A percentile compares a stretch with the other conserved stretches of the same genome.
Conservation (phyloP, 352 stramenopile species). For the Peronospora destructor region DNA sequence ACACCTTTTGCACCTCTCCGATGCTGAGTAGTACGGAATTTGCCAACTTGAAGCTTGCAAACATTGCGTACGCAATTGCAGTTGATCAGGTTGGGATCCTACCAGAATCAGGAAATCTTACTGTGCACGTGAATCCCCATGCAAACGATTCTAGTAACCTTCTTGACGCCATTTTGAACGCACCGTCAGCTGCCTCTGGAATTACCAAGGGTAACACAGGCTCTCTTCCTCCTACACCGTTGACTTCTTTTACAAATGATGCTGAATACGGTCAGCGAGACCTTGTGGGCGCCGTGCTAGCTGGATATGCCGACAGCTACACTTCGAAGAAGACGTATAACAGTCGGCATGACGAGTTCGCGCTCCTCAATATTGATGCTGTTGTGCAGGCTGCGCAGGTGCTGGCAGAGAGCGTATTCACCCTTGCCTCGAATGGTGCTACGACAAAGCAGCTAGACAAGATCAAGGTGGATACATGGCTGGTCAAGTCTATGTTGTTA, state of each 20-base stretch:
- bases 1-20: slow-evolving; percentile 60
- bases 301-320: slow-evolving; percentile 61
- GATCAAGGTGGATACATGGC: slow-evolving; percentile 47
- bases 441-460: slow-evolving; percentile 32
- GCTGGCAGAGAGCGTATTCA: slow-evolving; percentile 65
- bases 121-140: slow-evolving; percentile 64
- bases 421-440: slow-evolving; percentile 43
- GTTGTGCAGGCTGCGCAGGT: slow-evolving; percentile 62
- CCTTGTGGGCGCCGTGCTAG: slow-evolving; percentile 57
- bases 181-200: slow-evolving; percentile 36
- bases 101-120: slow-evolving; percentile 47
- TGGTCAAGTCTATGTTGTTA: slow-evolving; percentile 48
- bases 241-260: slow-evolving; percentile 72
- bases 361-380: slow-evolving; percentile 37
- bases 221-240: slow-evolving; percentile 51
- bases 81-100: slow-evolving; percentile 71
- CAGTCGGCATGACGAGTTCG: slow-evolving; percentile 59
- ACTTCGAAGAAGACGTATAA: slow-evolving; percentile 43
- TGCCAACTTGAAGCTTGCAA: slow-evolving; percentile 39
- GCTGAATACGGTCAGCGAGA: slow-evolving; percentile 53
- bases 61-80: slow-evolving; percentile 66
- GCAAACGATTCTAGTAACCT: slow-evolving; percentile 36
- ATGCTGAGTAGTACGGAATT: slow-evolving; percentile 66
- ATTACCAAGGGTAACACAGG: slow-evolving; percentile 33
- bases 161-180: slow-evolving; percentile 40